Conservation (phyloP, 306 rosid genomes). For the Begonia peltatifolia region DNA sequence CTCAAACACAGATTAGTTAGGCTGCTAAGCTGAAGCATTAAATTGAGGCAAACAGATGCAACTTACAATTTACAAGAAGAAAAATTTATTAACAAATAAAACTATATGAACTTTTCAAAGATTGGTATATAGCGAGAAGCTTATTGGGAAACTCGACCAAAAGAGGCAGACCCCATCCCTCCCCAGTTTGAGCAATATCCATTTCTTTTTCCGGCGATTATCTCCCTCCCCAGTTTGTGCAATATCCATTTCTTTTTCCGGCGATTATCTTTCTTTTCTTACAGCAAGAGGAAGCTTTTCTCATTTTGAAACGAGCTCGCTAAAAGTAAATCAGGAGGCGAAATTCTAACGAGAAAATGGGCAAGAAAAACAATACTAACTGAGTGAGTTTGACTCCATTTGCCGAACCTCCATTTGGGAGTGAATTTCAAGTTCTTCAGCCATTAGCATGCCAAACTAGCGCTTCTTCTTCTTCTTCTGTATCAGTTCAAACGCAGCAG, state of each 20-base stretch:
- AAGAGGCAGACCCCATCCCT: too few species aligned
- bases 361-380: constrained; percentile 6
- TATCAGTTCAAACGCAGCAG: neutral
- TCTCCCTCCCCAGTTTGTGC: too few species aligned
- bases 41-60: neutral
- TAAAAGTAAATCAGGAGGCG: neutral
- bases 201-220: neutral
- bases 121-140: too few species aligned
- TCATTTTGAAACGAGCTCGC: neutral
- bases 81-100: too few species aligned
- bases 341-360: neutral
- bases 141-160: too few species aligned
- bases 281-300: neutral
- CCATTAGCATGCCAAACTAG: neutral
- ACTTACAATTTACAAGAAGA: neutral
- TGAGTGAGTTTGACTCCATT: constrained; percentile 20
- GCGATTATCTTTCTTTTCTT: neutral
- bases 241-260: neutral
- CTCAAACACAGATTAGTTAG: neutral
- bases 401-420: constrained; percentile 10
- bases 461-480: too few species aligned
- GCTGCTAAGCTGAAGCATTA: too few species aligned
- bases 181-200: neutral
- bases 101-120: neutral
- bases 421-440: constrained; percentile 5